A percentile compares a stretch with the other conserved stretches of the same genome.
Evolutionary conservation across 768 basidiomycete genomes (phyloP).

Genomic region (Phylloporus arenicola): DNA sequence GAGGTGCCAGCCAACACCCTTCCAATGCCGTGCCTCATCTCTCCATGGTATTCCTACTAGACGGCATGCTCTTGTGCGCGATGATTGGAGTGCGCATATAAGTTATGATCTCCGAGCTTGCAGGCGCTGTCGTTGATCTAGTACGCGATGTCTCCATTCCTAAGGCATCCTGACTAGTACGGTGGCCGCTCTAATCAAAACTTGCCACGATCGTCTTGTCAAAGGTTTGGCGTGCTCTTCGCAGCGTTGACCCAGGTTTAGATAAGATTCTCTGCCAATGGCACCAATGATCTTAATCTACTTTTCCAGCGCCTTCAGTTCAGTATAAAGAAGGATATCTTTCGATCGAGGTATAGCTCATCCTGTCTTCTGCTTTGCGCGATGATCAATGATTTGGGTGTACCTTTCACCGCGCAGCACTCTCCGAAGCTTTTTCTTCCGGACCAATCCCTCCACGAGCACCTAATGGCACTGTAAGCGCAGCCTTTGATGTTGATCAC

Average conservation of each 20-base stretch:
- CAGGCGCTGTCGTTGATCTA: neutral
- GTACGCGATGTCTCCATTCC: neutral
- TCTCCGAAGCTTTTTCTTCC: neutral
- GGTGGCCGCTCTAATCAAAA: neutral
- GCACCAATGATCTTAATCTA: neutral
- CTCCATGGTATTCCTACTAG: neutral
- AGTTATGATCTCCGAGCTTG: neutral
- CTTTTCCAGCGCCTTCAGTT: neutral
- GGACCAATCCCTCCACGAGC: neutral
- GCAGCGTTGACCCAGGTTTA: neutral
- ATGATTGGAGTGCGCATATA: neutral
- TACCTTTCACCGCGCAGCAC: no score
- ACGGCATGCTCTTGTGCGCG: neutral
- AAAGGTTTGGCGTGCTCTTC: neutral
- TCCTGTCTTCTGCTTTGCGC: neutral
- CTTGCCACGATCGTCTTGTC: neutral
- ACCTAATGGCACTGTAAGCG: constrained; percentile 1
- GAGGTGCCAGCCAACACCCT: neutral
- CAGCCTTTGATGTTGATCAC: neutral
- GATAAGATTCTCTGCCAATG: neutral
- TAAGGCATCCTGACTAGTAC: neutral
- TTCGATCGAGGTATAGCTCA: no score
- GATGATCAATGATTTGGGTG: neutral
- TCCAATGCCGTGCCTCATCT: neutral
- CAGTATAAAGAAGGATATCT: no score